Evolutionary conservation across 2,329 filamentous ascomycete genomes (phyloP).

Genomic region (Pezicula carpinea): DNA sequence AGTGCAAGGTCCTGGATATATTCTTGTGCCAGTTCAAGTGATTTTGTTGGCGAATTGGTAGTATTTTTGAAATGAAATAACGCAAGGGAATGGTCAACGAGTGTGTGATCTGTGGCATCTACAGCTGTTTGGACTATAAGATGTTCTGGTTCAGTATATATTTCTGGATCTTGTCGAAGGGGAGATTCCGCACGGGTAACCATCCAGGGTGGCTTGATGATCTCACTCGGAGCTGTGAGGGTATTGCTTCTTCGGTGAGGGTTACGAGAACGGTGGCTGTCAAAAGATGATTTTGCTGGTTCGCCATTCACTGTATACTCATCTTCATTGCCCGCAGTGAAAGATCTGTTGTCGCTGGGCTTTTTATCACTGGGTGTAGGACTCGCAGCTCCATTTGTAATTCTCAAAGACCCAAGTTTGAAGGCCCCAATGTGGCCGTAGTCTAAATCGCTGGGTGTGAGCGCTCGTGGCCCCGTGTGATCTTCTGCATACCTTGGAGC

Average conservation of each 20-base stretch:
- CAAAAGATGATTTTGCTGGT: slow-evolving; percentile 2
- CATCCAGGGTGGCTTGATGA: slow-evolving; percentile 15
- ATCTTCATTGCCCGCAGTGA: slow-evolving; percentile 14
- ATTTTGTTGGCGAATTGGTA: slow-evolving; percentile 14
- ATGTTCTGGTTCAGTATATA: slow-evolving; percentile 3
- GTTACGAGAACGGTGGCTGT: slow-evolving; percentile 8
- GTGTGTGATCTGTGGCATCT: background rate
- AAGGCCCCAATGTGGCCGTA: slow-evolving; percentile 58
- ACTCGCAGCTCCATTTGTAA: slow-evolving; percentile 53
- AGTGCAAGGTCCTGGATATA: slow-evolving; percentile 22
- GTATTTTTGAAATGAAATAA: slow-evolving; percentile 14
- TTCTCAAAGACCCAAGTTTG: slow-evolving; percentile 57
- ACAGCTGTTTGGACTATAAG: slow-evolving; percentile 12
- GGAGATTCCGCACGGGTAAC: slow-evolving; percentile 16
- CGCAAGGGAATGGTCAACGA: slow-evolving; percentile 12
- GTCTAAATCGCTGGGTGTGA: slow-evolving; percentile 49
- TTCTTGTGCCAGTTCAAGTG: slow-evolving; percentile 18
- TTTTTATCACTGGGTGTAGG: slow-evolving; percentile 40
- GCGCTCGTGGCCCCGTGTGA: slow-evolving; percentile 17
- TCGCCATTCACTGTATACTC: slow-evolving; percentile 14
- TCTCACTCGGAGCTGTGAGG: slow-evolving; percentile 13
- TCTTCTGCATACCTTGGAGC: slow-evolving; percentile 5
- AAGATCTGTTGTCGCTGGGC: slow-evolving; percentile 31
- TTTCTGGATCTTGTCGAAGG: slow-evolving; percentile 11
- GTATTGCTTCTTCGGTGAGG: slow-evolving; percentile 21